phyloP scores from a whole-genome alignment of 495 filamentous ascomycete species.

The Polyplosphaeria fusca region DNA sequence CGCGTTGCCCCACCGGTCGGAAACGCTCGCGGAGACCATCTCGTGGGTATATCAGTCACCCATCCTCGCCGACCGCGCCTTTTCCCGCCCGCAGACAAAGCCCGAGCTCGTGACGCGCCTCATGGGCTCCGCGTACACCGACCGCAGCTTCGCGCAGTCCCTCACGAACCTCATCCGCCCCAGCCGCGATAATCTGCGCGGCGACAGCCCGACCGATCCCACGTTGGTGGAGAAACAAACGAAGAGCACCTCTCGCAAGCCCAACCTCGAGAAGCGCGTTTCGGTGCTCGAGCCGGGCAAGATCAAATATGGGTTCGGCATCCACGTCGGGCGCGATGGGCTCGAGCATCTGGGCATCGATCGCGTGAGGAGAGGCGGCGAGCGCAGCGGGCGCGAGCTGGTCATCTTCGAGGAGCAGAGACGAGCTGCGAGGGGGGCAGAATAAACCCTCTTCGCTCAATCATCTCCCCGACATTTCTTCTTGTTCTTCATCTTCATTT shows the following conservation, averaged over 20 bases:
- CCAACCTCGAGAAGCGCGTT: conserved; percentile 12
- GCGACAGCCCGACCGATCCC: conserved; percentile 7
- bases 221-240: conserved; percentile 39
- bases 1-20: conserved; percentile 60
- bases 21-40: conserved; percentile 70
- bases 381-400: conserved; percentile 35
- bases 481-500: too few relatives aligned
- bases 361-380: conserved; percentile 50
- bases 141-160: conserved; percentile 15
- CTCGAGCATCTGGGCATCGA: conserved; percentile 66
- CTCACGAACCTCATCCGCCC: conserved; percentile 24
- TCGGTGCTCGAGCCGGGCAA: conserved; percentile 20
- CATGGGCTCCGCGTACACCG: conserved; percentile 40
- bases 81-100: conserved; percentile 58
- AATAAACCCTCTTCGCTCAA: too few relatives aligned
- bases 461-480: too few relatives aligned
- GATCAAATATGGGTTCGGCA: conserved; percentile 60
- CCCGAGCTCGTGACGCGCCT: conserved; percentile 62
- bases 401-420: conserved; percentile 36
- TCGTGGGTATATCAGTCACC: conserved; percentile 69
- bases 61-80: conserved; percentile 64
- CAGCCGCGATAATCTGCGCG: conserved; percentile 15
- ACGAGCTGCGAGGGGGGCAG: too few relatives aligned
- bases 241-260: conserved; percentile 35
- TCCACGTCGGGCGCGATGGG: conserved; percentile 59